Base-by-base conservation (phyloP, 2,329 filamentous ascomycete species). In the Grosmannia clavigera region DNA sequence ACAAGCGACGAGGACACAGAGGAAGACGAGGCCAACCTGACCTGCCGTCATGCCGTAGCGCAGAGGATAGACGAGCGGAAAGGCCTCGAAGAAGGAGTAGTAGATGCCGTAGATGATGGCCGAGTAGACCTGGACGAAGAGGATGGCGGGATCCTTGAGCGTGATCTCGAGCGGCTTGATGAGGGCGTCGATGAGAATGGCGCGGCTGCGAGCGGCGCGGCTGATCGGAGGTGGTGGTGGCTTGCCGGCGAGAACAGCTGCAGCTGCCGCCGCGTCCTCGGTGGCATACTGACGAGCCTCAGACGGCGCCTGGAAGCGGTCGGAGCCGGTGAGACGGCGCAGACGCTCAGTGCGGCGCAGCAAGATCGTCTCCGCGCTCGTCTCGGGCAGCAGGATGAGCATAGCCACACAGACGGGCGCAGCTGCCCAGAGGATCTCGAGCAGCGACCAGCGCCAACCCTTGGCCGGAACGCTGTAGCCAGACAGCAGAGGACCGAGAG, bases 31-130 rank as follows among this genome's bases (percentile, higher is more conserved):
- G 35, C 83, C 82, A 63, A 81, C 71, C 64, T 82, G 68, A 38
- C 82, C 82, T 2, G 80, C 70, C 61, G 75, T 78, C 77, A 87
- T 85, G 67, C 72, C 69, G 70, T 87, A 87, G 66, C 78, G 73
- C 48, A 75, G 75, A 2, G 77, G 75, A 68, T 84, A 87, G 60
- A 86, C 82, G 16, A 85, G 72, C 4, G 83, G 83, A 69, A 87
- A 86, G n/a, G 80, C 80, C 66, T 86, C 83, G 67, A 87, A 87
- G 71, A 79, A 86, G 51, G 75, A 78, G 66, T 82, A 82, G 73
- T 82, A 83, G 67, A 82, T 83, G 58, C 75, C 80, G 69, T 85
- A 87, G 64, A 81, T 78, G 64, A 86, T 76, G 59, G 78, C 78
- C 3, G 79, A 82, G 70, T 86, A 87, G 46, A 84, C 60, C 66